A percentile compares a stretch with the other conserved stretches of the same genome.
phyloP scores from a whole-genome alignment of 805 yeast genomes.

The Monosporozyma unispora region DNA sequence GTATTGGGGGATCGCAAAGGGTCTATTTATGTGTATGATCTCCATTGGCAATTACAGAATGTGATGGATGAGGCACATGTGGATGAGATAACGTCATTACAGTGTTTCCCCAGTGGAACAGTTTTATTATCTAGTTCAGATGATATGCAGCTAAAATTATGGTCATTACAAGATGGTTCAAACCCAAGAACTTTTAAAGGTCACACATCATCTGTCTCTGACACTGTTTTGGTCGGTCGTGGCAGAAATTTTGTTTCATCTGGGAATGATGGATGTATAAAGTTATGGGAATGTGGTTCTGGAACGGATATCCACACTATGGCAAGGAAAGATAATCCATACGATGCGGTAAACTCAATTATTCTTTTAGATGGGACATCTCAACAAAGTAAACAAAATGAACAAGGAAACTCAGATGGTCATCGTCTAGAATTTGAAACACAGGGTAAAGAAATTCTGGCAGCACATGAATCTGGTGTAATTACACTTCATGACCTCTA shows the following conservation, averaged over 20 bases:
- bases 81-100: slow-evolving; percentile 35
- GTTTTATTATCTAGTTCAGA: slow-evolving; percentile 51
- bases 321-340: slow-evolving; percentile 27
- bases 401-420: neutral
- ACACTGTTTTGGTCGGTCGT: slow-evolving; percentile 43
- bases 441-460: slow-evolving; percentile 35
- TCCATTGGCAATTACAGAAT: slow-evolving; percentile 7
- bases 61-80: slow-evolving; percentile 39
- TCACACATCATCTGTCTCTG: slow-evolving; percentile 43
- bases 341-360: slow-evolving; percentile 32
- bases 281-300: slow-evolving; percentile 63
- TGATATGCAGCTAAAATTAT: slow-evolving; percentile 52
- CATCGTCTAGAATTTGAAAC: slow-evolving; percentile 43
- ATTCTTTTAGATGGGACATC: neutral
- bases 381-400: neutral
- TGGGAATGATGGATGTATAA: slow-evolving; percentile 45
- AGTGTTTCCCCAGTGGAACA: slow-evolving; percentile 55
- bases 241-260: slow-evolving; percentile 61
- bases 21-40: slow-evolving; percentile 19
- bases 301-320: slow-evolving; percentile 39
- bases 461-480: slow-evolving; percentile 36
- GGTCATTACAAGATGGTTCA: slow-evolving; percentile 44
- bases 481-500: slow-evolving; percentile 35
- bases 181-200: slow-evolving; percentile 43
- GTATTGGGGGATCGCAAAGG: slow-evolving; percentile 33